phyloP scores from a whole-genome alignment of 345 rosid species.

The Garcia nutans region DNA sequence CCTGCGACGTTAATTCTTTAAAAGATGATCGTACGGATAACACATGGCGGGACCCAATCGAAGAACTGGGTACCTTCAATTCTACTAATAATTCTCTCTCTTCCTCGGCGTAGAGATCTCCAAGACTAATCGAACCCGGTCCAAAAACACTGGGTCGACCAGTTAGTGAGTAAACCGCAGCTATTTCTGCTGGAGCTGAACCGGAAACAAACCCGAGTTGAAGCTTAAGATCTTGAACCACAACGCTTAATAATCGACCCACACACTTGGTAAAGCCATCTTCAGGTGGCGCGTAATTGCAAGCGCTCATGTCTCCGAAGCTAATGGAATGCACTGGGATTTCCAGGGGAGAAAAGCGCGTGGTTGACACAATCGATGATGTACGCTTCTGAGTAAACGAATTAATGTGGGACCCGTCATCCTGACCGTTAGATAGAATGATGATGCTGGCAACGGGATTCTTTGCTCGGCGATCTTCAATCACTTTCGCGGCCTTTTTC shows the following conservation, averaged over 20 bases:
- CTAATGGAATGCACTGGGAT: conserved; percentile 61
- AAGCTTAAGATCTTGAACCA: conserved; percentile 61
- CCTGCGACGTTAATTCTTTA: conserved; percentile 54
- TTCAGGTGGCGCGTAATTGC: conserved; percentile 34
- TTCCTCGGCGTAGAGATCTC: conserved; percentile 68
- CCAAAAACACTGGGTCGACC: conserved; percentile 51
- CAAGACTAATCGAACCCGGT: conserved; percentile 57
- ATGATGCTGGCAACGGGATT: conserved; percentile 61
- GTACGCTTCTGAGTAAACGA: conserved; percentile 33
- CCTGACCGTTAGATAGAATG: conserved; percentile 56
- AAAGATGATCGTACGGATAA: conserved; percentile 65
- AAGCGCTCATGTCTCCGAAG: conserved; percentile 41
- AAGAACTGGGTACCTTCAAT: conserved; percentile 48
- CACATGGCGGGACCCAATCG: conserved; percentile 49
- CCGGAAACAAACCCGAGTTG: conserved; percentile 62
- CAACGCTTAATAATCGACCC: conserved; percentile 45
- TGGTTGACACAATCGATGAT: conserved; percentile 43
- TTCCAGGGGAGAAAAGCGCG: conserved; percentile 50
- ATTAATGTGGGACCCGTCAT: conserved; percentile 37
- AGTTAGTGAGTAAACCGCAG: conserved; percentile 52
- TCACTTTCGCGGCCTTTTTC: conserved; percentile 78
- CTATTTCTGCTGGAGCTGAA: conserved; percentile 60
- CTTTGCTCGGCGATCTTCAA: conserved; percentile 78
- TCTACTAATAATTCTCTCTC: conserved; percentile 72
- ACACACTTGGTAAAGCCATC: conserved; percentile 47